Conservation (phyloP, 176 grass and related monocot genomes). For the Urochloa ruziziensis region DNA sequence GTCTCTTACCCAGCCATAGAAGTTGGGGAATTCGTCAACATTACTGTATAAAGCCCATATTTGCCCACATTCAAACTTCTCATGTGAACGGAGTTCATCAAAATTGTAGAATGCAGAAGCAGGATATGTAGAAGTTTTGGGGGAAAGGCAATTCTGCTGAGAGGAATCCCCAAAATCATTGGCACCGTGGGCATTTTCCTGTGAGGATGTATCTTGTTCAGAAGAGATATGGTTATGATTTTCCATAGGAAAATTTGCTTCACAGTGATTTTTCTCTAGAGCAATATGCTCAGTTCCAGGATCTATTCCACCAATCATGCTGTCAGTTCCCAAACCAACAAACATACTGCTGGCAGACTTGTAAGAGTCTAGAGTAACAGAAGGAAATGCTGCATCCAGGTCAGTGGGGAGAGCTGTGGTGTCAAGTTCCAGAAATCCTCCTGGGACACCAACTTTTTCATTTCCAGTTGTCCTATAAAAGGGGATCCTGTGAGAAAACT, state of each 20-base stretch:
- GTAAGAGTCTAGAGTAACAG: constrained; percentile 35
- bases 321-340: constrained; percentile 22
- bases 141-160: background rate
- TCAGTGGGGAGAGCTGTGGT: constrained; percentile 62
- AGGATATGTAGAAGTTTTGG: constrained; percentile 36
- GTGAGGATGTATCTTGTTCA: constrained; percentile 3
- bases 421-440: constrained; percentile 80
- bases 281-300: constrained; percentile 16
- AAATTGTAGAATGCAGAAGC: constrained; percentile 62
- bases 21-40: constrained; percentile 72
- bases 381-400: constrained; percentile 51
- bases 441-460: constrained; percentile 65
- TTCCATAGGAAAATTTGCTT: background rate
- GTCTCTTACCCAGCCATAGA: constrained; percentile 76
- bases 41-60: constrained; percentile 94
- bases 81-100: constrained; percentile 31
- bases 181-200: background rate
- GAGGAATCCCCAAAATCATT: constrained; percentile 27
- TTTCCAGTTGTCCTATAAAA: constrained; percentile 59
- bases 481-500: constrained; percentile 75
- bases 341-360: background rate
- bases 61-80: constrained; percentile 61
- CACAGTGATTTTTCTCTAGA: background rate
- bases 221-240: constrained; percentile 5
- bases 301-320: background rate